Evolutionary conservation across 2,329 filamentous ascomycete species (phyloP).

Genomic region (Purpureocillium lavendulum): DNA sequence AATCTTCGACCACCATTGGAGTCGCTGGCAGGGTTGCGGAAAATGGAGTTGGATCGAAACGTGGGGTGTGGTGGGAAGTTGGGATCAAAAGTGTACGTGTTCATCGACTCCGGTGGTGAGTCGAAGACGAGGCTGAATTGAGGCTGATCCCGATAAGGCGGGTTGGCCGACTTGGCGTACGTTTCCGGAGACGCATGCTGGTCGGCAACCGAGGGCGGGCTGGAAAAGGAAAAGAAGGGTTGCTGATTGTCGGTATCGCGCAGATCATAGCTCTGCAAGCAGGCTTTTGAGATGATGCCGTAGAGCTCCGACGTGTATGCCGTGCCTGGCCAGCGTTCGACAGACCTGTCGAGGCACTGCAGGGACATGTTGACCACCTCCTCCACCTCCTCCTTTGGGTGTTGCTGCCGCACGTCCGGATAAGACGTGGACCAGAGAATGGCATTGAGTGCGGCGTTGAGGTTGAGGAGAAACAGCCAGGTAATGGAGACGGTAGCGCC

Average conservation of each 20-base stretch:
- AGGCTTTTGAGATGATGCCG: slow-evolving; percentile 74
- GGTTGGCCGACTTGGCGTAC: slow-evolving; percentile 15
- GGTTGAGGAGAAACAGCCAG: slow-evolving; percentile 83
- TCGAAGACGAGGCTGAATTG: slow-evolving; percentile 53
- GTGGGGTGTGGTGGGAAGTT: slow-evolving; percentile 39
- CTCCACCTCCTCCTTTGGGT: slow-evolving; percentile 68
- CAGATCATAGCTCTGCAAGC: slow-evolving; percentile 77
- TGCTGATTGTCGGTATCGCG: slow-evolving; percentile 21
- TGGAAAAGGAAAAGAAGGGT: slow-evolving; percentile 21
- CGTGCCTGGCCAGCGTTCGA: slow-evolving; percentile 87
- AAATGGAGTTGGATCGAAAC: slow-evolving; percentile 61
- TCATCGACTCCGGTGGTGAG: slow-evolving; percentile 44
- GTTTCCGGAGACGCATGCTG: slow-evolving; percentile 21
- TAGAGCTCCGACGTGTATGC: slow-evolving; percentile 79
- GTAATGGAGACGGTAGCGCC: slow-evolving; percentile 73
- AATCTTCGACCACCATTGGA: slow-evolving; percentile 49
- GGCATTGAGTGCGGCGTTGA: slow-evolving; percentile 89
- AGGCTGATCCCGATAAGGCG: slow-evolving; percentile 30
- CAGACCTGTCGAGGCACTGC: slow-evolving; percentile 70
- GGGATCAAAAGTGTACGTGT: slow-evolving; percentile 33
- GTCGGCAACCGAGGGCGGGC: slow-evolving; percentile 22
- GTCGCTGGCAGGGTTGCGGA: slow-evolving; percentile 49
- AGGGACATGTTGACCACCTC: slow-evolving; percentile 65
- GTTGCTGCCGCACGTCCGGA: slow-evolving; percentile 65
- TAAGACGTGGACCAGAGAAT: slow-evolving; percentile 90